These are phyloP conservation scores for Kluyveromyces sp. DNA, from an alignment of 1,139 yeast species.

Conservation along the genomic window DNA sequence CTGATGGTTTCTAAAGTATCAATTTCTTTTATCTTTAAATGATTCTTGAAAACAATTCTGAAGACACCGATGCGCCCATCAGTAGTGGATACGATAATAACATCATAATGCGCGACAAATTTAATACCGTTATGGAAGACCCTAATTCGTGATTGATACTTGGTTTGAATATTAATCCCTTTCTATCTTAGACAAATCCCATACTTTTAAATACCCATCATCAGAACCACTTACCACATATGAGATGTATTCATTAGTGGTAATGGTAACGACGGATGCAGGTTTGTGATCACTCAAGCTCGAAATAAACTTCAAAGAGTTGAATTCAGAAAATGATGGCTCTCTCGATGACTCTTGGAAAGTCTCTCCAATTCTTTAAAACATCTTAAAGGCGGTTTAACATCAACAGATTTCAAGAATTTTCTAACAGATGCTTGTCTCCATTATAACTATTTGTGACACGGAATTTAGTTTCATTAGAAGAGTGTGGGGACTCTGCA, in stretches of 20 bases:
- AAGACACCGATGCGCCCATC: slow-evolving; percentile 58
- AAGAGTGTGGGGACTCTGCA: not conserved
- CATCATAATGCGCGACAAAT: slow-evolving; percentile 54
- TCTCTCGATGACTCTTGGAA: not conserved
- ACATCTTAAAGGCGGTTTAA: slow-evolving; percentile 51
- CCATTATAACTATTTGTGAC: slow-evolving; percentile 51
- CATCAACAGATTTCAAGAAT: slow-evolving; percentile 45
- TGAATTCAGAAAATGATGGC: slow-evolving; percentile 16
- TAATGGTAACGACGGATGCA: slow-evolving; percentile 46
- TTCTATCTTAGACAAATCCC: slow-evolving; percentile 69
- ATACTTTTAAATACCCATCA: slow-evolving; percentile 60
- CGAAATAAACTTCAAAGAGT: slow-evolving; percentile 42
- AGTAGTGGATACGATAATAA: slow-evolving; percentile 58
- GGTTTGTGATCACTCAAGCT: slow-evolving; percentile 48
- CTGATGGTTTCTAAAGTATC: slow-evolving; percentile 39
- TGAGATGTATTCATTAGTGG: slow-evolving; percentile 46
- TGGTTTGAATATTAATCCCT: slow-evolving; percentile 56
- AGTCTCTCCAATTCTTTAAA: slow-evolving; percentile 57
- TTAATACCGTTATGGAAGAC: slow-evolving; percentile 40
- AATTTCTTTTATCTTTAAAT: slow-evolving; percentile 29
- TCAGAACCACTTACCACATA: slow-evolving; percentile 76
- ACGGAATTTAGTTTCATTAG: slow-evolving; percentile 14
- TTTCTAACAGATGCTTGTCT: slow-evolving; percentile 54
- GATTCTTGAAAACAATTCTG: slow-evolving; percentile 43
- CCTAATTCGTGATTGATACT: slow-evolving; percentile 42